A percentile compares a stretch with the other conserved stretches of the same genome.
Conservation (phyloP, 805 yeast genomes). For the Candida andamanensis region DNA sequence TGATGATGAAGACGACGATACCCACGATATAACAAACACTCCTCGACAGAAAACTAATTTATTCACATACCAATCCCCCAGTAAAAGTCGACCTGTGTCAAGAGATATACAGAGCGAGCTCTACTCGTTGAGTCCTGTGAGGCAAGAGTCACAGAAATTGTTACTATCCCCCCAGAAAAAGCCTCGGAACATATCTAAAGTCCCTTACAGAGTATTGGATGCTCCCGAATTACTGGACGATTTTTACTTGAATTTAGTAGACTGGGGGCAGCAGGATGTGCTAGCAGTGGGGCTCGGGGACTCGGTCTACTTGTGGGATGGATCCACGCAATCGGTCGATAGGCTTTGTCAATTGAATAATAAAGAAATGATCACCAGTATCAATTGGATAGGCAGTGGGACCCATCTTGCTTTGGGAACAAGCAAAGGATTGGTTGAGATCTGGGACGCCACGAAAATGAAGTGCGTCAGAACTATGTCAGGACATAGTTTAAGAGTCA, state of each 20-base stretch:
- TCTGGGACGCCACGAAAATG: constrained; percentile 84
- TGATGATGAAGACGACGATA: constrained; percentile 4
- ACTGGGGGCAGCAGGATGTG: constrained; percentile 90
- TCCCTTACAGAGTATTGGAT: constrained; percentile 89
- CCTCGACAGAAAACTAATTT: constrained; percentile 50
- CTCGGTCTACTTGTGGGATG: constrained; percentile 88
- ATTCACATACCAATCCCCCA: constrained; percentile 71
- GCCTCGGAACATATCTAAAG: constrained; percentile 71
- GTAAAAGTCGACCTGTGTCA: constrained; percentile 56
- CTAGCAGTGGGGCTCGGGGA: constrained; percentile 88
- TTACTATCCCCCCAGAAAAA: constrained; percentile 78
- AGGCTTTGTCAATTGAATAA: constrained; percentile 65
- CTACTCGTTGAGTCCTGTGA: constrained; percentile 79
- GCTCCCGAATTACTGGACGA: constrained; percentile 96
- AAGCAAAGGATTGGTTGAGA: constrained; percentile 78
- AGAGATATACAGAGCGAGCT: constrained; percentile 66
- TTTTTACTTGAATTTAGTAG: constrained; percentile 84
- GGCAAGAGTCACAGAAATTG: constrained; percentile 79
- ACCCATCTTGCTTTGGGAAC: constrained; percentile 94
- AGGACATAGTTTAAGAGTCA: constrained; percentile 82
- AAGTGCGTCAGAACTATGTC: constrained; percentile 87
- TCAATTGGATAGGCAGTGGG: constrained; percentile 93
- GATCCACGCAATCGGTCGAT: constrained; percentile 74
- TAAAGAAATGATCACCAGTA: constrained; percentile 70
- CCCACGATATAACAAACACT: constrained; percentile 24